Evolutionary conservation across 2,329 filamentous ascomycete species (phyloP).

Genomic region (Exutisphaerella laricina): DNA sequence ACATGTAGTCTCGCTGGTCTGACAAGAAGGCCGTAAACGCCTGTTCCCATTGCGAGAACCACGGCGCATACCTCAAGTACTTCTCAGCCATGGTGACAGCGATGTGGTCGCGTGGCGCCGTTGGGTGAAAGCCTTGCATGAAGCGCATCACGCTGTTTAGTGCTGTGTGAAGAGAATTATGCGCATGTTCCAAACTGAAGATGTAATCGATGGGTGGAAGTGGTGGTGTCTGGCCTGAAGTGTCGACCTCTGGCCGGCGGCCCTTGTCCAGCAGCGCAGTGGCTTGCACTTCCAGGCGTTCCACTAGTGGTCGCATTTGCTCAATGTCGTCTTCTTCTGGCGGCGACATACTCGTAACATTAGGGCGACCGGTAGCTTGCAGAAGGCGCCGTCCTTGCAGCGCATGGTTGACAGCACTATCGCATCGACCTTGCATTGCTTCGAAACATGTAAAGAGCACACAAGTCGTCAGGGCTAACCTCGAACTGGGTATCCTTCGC

Average conservation of each 20-base stretch:
- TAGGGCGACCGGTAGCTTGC: slow-evolving; percentile 22
- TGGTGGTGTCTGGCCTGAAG: slow-evolving; percentile 23
- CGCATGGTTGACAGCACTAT: slow-evolving; percentile 32
- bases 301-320: slow-evolving; percentile 30
- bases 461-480: slow-evolving; percentile 30
- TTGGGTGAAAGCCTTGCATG: slow-evolving; percentile 30
- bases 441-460: slow-evolving; percentile 34
- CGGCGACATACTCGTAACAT: slow-evolving; percentile 20
- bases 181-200: slow-evolving; percentile 31
- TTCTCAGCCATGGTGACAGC: slow-evolving; percentile 30
- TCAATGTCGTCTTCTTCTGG: slow-evolving; percentile 30
- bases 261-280: slow-evolving; percentile 30
- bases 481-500: slow-evolving; percentile 21
- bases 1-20: slow-evolving; percentile 23
- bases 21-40: slow-evolving; percentile 28
- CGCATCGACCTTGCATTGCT: slow-evolving; percentile 32
- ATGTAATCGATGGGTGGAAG: slow-evolving; percentile 27
- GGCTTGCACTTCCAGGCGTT: slow-evolving; percentile 31
- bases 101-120: slow-evolving; percentile 28
- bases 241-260: slow-evolving; percentile 26
- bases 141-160: slow-evolving; percentile 33
- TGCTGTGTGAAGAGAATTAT: slow-evolving; percentile 29
- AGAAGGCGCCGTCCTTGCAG: slow-evolving; percentile 28
- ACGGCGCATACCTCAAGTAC: slow-evolving; percentile 29
- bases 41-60: slow-evolving; percentile 29